Evolutionary conservation across 2,329 filamentous ascomycete species (phyloP), one percentile per base, ranked within the genome.

Genomic region (Pseudogymnoascus sp.): DNA sequence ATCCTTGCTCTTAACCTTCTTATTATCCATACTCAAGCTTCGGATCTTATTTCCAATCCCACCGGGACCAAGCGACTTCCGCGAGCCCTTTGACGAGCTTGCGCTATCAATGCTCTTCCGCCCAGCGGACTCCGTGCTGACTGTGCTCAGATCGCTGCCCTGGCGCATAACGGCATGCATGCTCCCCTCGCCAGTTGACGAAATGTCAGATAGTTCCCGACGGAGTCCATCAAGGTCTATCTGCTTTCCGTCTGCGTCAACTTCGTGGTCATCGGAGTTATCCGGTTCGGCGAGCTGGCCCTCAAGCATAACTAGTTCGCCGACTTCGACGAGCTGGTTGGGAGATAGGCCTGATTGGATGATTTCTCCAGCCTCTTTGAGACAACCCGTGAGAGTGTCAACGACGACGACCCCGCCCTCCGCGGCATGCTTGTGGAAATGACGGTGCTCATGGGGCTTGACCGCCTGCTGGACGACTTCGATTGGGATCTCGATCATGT

Each of bases 351-450:
- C 86, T 0, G 91, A 90, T 67, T 91, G 84, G 8, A 95, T 88
- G 58, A 97, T 79, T 77, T 97, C 93, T 0, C 93, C 93, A 0
- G 92, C 89, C 72, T 96, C 91, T 68, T 87, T 86, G 45, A 96
- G 73, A 52, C 88, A 92, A 0, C 89, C 90, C 29, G 91, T 87
- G 0, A 96, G 79, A 8, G 88, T 92, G 70, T 91, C 89, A 4
- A 91, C 89, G 4, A 90, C 81, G 26, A 91, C 79, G 12, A 83
- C 85, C 0, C 84, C 85, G 0, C 85, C 85, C 67, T 89, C 86
- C 2, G 78, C 72, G 0, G 83, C 84, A 65, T 86, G 83, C 69
- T 81, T 89, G 71, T 91, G 88, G 64, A 85, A 85, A 71, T 91
- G 87, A 59, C 76, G 74, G 12, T 81, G 75, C 21, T 78, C 73